A percentile compares a stretch with the other conserved stretches of the same genome.
Evolutionary conservation across 2,329 filamentous ascomycete species (phyloP).

Genomic region (Pseudopyrenochaeta lycopersici): DNA sequence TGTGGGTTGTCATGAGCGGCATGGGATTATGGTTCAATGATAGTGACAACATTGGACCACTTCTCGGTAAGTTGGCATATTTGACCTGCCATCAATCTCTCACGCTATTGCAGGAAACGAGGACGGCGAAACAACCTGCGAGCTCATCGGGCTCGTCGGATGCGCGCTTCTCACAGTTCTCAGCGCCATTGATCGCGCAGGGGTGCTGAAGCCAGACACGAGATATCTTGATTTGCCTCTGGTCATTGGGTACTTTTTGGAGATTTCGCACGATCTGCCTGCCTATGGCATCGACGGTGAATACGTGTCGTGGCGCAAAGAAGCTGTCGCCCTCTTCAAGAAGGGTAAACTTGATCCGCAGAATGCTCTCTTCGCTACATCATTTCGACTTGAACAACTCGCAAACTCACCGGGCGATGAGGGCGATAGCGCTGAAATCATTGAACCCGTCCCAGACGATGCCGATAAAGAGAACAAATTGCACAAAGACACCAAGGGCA

Average conservation of each 20-base stretch:
- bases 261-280: conserved; percentile 14
- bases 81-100: background rate
- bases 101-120: conserved; percentile 14
- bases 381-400: conserved; percentile 14
- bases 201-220: conserved; percentile 26
- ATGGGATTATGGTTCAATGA: conserved; percentile 22
- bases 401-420: conserved; percentile 4
- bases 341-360: conserved; percentile 19
- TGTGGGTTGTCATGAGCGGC: conserved; percentile 26
- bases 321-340: conserved; percentile 22
- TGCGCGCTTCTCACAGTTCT: conserved; percentile 25
- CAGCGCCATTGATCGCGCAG: conserved; percentile 16
- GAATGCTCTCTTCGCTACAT: conserved; percentile 16
- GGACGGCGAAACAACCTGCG: conserved; percentile 11
- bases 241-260: conserved; percentile 24
- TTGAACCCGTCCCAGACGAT: background rate
- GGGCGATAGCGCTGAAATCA: background rate
- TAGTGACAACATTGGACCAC: background rate
- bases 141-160: conserved; percentile 20
- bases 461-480: background rate
- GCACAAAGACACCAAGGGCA: background rate
- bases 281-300: conserved; percentile 27
- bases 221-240: conserved; percentile 27
- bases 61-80: background rate
- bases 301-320: conserved; percentile 14